Conservation (phyloP, 805 yeast genomes). For the Wickerhamomyces xylosicus region DNA sequence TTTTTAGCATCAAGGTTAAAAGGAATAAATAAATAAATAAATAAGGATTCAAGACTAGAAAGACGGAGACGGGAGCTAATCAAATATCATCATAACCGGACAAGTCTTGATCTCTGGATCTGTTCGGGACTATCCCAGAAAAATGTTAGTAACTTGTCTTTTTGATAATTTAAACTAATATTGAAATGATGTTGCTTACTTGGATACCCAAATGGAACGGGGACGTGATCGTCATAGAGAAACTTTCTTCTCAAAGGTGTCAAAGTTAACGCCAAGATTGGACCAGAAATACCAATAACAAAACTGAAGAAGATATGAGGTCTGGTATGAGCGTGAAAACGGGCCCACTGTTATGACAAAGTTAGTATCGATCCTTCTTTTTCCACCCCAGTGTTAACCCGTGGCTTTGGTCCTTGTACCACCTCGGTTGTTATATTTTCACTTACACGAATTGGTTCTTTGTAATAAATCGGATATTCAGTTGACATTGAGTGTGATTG, state of each 20-base stretch:
- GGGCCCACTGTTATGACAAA: conserved; percentile 43
- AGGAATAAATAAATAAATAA: conserved; percentile 4
- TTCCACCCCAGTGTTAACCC: neutral
- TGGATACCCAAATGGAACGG: conserved; percentile 45
- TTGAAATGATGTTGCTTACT: conserved; percentile 9
- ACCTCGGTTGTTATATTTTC: too few relatives aligned
- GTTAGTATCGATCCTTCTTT: conserved; percentile 11
- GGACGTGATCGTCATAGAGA: conserved; percentile 53
- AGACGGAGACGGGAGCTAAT: too few relatives aligned
- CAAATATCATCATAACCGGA: conserved; percentile 55
- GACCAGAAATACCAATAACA: conserved; percentile 57
- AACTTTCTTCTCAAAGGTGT: conserved; percentile 65
- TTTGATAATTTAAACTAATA: neutral
- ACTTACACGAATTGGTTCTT: conserved; percentile 2
- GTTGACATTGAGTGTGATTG: too few relatives aligned
- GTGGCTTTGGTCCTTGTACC: neutral
- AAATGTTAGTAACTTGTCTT: too few relatives aligned
- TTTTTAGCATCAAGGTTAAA: too few relatives aligned
- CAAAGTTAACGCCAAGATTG: conserved; percentile 45
- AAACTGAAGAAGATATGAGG: conserved; percentile 66
- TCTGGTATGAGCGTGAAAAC: conserved; percentile 66
- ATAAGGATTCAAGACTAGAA: too few relatives aligned
- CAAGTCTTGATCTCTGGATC: conserved; percentile 37
- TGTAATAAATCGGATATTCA: conserved; percentile 1
- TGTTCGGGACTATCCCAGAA: conserved; percentile 30